These are phyloP conservation scores for Strobilomyces echinocephalus DNA, from an alignment of 768 basidiomycete genomes.

Conservation along the genomic window DNA sequence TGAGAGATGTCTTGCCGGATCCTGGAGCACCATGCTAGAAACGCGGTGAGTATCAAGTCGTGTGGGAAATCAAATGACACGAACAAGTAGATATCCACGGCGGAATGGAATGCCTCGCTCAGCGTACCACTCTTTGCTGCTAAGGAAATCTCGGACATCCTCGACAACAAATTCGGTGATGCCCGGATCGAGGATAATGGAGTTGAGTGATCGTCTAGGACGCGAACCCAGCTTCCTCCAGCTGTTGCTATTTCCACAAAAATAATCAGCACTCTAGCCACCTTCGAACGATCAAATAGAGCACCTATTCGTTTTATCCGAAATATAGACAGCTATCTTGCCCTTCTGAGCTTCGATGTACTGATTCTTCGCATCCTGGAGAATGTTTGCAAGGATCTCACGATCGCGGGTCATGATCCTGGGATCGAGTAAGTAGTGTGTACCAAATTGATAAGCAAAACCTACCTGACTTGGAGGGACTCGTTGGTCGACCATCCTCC, in stretches of 20 bases:
- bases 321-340: constrained; percentile 49
- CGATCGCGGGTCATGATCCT: constrained; percentile 51
- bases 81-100: constrained; percentile 66
- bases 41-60: background rate
- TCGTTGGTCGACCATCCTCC: constrained; percentile 21
- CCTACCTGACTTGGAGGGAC: constrained; percentile 15
- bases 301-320: constrained; percentile 40
- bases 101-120: constrained; percentile 79
- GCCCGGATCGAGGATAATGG: constrained; percentile 69
- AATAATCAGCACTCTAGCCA: background rate
- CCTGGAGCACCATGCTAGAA: constrained; percentile 66
- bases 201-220: constrained; percentile 59
- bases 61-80: constrained; percentile 4
- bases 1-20: constrained; percentile 75
- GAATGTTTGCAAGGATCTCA: constrained; percentile 43
- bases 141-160: constrained; percentile 68
- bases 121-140: constrained; percentile 66
- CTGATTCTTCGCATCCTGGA: constrained; percentile 50
- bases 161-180: constrained; percentile 59
- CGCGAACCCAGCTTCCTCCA: constrained; percentile 57
- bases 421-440: background rate
- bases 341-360: constrained; percentile 51
- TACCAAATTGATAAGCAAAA: background rate
- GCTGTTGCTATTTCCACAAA: constrained; percentile 25
- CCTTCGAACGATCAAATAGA: background rate